phyloP scores from a whole-genome alignment of 306 rosid genomes.

The Medicago ruthenica region DNA sequence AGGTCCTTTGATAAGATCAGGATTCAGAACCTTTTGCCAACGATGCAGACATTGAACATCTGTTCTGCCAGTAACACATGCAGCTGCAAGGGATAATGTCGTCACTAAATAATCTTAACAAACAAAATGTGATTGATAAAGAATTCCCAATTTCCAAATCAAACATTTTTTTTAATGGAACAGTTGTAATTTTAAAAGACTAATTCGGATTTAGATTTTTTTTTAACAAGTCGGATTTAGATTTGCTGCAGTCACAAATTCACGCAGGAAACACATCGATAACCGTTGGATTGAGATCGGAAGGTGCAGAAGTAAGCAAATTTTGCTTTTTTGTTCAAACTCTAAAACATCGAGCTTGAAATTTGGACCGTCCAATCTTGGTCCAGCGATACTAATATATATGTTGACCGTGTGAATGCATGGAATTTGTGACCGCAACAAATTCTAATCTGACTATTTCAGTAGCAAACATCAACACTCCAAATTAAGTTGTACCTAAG shows the following conservation, averaged over 20 bases:
- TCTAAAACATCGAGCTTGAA: too few relatives aligned
- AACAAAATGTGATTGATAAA: neutral
- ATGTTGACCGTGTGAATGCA: too few relatives aligned
- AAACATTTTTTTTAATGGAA: neutral
- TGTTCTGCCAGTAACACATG: constrained; percentile 43
- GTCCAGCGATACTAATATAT: too few relatives aligned
- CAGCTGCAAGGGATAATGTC: constrained; percentile 43
- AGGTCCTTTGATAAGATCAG: constrained; percentile 61
- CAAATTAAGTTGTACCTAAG: too few relatives aligned
- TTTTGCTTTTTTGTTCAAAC: neutral
- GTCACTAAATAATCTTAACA: neutral
- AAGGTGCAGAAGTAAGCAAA: neutral
- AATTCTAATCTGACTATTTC: too few relatives aligned
- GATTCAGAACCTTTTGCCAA: constrained; percentile 66
- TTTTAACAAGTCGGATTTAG: too few relatives aligned
- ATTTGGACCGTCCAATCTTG: neutral
- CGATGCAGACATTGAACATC: constrained; percentile 66
- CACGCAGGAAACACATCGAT: neutral
- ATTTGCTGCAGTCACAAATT: neutral
- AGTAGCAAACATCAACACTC: too few relatives aligned
- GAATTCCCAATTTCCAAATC: neutral
- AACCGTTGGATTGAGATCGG: neutral
- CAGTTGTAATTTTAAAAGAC: neutral
- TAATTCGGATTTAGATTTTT: neutral
- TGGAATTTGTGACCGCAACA: neutral